Percentiles rank a stretch among this genome's conserved stretches.
Evolutionary conservation across 2,329 filamentous ascomycete genomes (phyloP).

Genomic region (Fusarium praegraminearum): DNA sequence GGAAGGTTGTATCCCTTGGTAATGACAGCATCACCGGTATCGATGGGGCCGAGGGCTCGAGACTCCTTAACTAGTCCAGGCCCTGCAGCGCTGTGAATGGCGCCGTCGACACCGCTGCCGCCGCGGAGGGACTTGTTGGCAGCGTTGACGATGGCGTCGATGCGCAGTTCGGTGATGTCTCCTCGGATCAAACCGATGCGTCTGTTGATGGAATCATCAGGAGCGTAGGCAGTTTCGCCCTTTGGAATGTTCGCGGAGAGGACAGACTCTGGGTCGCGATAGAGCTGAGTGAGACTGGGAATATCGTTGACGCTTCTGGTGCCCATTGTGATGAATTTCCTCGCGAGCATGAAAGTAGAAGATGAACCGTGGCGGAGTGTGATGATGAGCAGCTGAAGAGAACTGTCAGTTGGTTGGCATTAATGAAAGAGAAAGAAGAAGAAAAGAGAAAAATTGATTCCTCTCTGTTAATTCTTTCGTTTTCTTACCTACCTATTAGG

Average conservation of each 20-base stretch:
- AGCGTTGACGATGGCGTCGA: conserved; percentile 93
- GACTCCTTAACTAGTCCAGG: conserved; percentile 77
- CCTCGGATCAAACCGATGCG: conserved; percentile 76
- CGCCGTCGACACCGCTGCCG: conserved; percentile 90
- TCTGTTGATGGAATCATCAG: conserved; percentile 71
- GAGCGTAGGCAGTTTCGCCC: conserved; percentile 20
- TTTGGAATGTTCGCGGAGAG: conserved; percentile 17
- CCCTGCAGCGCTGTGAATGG: conserved; percentile 88
- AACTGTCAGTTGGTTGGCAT: background rate
- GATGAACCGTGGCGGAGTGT: background rate
- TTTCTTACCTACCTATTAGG: background rate
- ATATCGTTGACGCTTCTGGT: conserved; percentile 63
- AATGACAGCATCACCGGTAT: conserved; percentile 84
- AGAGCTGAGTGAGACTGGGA: conserved; percentile 73
- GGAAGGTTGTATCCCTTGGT: conserved; percentile 83
- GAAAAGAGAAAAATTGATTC: background rate
- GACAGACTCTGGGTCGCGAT: conserved; percentile 53
- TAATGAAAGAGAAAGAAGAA: background rate
- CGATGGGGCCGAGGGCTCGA: conserved; percentile 75
- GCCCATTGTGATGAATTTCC: conserved; percentile 46
- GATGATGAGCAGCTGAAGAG: background rate
- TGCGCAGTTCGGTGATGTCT: conserved; percentile 83
- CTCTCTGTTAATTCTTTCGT: background rate
- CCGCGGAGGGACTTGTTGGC: conserved; percentile 83
- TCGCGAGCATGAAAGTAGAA: conserved; percentile 38